Percentiles rank a stretch among this genome's conserved stretches.
phyloP scores from a whole-genome alignment of 1,284 basidiomycete species.

The Apiotrichum domesticum region DNA sequence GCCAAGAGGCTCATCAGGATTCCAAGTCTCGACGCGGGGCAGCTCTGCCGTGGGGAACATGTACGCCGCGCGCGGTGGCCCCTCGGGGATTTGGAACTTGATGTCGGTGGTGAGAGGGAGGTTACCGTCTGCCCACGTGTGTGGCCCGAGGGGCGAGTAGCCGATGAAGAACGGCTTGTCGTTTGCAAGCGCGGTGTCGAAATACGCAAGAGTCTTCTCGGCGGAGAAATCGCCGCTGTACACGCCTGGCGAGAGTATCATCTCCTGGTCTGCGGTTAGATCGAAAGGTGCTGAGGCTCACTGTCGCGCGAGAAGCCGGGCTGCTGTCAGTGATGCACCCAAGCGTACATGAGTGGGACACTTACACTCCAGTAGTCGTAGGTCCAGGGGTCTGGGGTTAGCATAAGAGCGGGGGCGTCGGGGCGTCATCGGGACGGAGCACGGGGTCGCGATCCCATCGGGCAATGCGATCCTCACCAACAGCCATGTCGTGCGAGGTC shows the following conservation, averaged over 20 bases:
- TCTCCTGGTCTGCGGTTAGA: slow-evolving; percentile 1
- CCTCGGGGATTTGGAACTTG: slow-evolving; percentile 9
- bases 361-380: slow-evolving; percentile 30
- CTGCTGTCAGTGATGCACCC: no score
- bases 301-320: slow-evolving; percentile 20
- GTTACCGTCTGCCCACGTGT: slow-evolving; percentile 3
- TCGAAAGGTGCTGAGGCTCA: neutral
- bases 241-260: slow-evolving; percentile 18
- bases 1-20: slow-evolving; percentile 28
- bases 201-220: slow-evolving; percentile 23
- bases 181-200: slow-evolving; percentile 18
- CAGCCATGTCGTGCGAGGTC: slow-evolving; percentile 26
- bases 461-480: slow-evolving; percentile 3
- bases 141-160: slow-evolving; percentile 9
- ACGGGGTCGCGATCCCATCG: no score
- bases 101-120: no score
- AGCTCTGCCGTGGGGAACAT: slow-evolving; percentile 24
- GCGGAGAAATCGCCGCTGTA: slow-evolving; percentile 32
- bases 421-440: neutral
- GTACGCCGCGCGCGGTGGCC: slow-evolving; percentile 23
- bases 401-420: no score
- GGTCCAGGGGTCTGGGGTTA: slow-evolving; percentile 27
- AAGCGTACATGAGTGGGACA: no score
- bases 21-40: slow-evolving; percentile 21
- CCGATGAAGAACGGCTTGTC: slow-evolving; percentile 34